Percentiles rank a stretch among this genome's conserved stretches.
These are phyloP conservation scores for Xylariaceae sp. DNA, from an alignment of 2,329 filamentous ascomycete species.

Conservation along the genomic window DNA sequence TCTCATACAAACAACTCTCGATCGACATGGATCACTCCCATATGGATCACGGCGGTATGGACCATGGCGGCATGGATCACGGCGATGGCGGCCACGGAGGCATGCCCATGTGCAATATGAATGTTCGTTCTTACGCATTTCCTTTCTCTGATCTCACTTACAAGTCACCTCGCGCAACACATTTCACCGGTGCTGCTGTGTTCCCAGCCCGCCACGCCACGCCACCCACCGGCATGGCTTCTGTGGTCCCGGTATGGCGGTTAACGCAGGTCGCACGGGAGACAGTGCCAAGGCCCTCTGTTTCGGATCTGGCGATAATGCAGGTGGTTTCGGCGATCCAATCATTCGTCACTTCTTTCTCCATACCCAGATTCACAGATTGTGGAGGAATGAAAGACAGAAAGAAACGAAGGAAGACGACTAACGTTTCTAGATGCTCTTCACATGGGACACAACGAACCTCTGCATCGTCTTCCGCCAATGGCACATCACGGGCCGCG, in stretches of 20 bases:
- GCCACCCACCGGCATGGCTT: no score
- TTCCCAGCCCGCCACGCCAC: no score
- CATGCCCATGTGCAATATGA: constrained; percentile 74
- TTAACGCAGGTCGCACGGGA: background rate
- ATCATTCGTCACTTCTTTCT: background rate
- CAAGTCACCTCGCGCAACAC: background rate
- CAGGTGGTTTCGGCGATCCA: background rate
- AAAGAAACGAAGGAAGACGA: no score
- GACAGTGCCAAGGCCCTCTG: background rate
- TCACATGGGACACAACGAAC: constrained; percentile 90
- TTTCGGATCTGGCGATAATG: background rate
- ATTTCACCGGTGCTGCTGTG: background rate
- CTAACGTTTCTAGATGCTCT: constrained; percentile 69
- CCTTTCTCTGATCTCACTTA: background rate
- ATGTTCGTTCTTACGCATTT: constrained; percentile 49
- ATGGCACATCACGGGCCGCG: constrained; percentile 76
- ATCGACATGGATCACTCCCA: constrained; percentile 36
- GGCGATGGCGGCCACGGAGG: constrained; percentile 40
- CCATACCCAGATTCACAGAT: background rate
- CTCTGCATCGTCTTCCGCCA: constrained; percentile 93
- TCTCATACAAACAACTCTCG: background rate
- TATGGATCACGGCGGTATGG: constrained; percentile 47
- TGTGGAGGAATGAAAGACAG: background rate
- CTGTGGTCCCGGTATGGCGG: background rate
- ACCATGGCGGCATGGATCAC: constrained; percentile 50